Conservation (phyloP, 2,329 filamentous ascomycete genomes). For the Pseudogymnoascus pannorum region DNA sequence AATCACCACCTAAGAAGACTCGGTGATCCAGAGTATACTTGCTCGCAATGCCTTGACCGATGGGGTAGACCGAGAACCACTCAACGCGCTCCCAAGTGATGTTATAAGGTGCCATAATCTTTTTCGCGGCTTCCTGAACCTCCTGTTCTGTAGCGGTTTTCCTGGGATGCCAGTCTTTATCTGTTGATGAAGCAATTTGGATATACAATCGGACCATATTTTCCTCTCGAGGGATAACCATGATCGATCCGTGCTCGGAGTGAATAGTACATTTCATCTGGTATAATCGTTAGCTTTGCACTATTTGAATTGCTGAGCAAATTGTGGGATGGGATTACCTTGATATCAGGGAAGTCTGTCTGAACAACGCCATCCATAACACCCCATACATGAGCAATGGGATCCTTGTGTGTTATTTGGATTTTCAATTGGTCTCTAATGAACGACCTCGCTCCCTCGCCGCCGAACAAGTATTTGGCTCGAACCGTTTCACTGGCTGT, state of each 20-base stretch:
- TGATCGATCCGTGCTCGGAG: slow-evolving; percentile 65
- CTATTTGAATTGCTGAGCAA: slow-evolving; percentile 21
- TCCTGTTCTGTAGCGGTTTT: slow-evolving; percentile 56
- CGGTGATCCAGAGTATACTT: slow-evolving; percentile 60
- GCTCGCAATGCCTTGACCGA: slow-evolving; percentile 66
- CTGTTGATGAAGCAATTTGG: slow-evolving; percentile 56
- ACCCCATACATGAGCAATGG: slow-evolving; percentile 65
- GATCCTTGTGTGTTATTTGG: slow-evolving; percentile 62
- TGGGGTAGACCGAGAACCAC: slow-evolving; percentile 72
- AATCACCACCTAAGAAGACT: slow-evolving; percentile 69
- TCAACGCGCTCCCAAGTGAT: slow-evolving; percentile 62
- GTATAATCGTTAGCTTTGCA: slow-evolving; percentile 40
- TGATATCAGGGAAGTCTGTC: slow-evolving; percentile 71
- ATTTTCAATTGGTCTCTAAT: slow-evolving; percentile 61
- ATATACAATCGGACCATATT: slow-evolving; percentile 65
- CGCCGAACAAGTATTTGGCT: slow-evolving; percentile 64
- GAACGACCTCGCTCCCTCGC: slow-evolving; percentile 62
- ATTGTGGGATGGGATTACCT: slow-evolving; percentile 45
- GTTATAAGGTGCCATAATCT: slow-evolving; percentile 57
- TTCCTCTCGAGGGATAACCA: slow-evolving; percentile 69
- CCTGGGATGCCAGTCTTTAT: slow-evolving; percentile 53
- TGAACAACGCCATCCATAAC: slow-evolving; percentile 68
- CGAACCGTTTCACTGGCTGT: slow-evolving; percentile 58
- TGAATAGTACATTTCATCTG: slow-evolving; percentile 71
- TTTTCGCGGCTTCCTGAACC: slow-evolving; percentile 58